Conservation (phyloP, 768 basidiomycete species). For the Russula virescens region DNA sequence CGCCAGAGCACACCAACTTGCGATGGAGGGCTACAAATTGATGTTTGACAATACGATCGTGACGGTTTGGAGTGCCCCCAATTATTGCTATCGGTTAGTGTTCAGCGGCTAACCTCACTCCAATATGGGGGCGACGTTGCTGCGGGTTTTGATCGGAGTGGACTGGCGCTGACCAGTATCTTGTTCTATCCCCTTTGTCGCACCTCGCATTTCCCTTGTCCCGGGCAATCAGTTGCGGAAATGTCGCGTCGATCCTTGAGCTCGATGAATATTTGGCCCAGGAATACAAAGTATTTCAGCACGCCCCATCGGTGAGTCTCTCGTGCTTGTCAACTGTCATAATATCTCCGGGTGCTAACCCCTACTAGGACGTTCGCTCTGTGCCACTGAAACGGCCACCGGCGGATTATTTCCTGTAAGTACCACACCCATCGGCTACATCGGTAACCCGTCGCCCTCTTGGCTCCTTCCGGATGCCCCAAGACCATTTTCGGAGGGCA, state of each 20-base stretch:
- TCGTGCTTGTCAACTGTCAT: neutral
- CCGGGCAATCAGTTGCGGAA: constrained; percentile 65
- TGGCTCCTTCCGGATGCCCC: neutral
- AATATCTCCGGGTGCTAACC: neutral
- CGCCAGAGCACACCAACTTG: constrained; percentile 94
- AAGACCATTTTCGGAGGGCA: neutral
- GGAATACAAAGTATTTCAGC: constrained; percentile 93
- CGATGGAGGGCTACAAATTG: constrained; percentile 95
- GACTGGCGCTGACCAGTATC: no score
- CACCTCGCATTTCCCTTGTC: no score
- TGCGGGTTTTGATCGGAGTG: neutral
- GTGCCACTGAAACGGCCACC: constrained; percentile 81
- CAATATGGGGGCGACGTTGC: no score
- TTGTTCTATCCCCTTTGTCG: no score
- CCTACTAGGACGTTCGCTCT: constrained; percentile 66
- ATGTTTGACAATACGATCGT: constrained; percentile 96
- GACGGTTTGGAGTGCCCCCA: constrained; percentile 97
- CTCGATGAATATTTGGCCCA: constrained; percentile 90
- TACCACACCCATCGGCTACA: neutral
- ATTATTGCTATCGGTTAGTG: constrained; percentile 91
- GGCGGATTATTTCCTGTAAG: constrained; percentile 77
- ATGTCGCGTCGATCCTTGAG: constrained; percentile 91
- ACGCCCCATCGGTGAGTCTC: constrained; percentile 72
- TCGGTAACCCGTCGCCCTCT: neutral
- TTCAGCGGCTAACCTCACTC: constrained; percentile 17